Percentiles rank a stretch among this genome's conserved stretches.
phyloP scores from a whole-genome alignment of 352 stramenopile genomes.

The Phytophthora fragariae region DNA sequence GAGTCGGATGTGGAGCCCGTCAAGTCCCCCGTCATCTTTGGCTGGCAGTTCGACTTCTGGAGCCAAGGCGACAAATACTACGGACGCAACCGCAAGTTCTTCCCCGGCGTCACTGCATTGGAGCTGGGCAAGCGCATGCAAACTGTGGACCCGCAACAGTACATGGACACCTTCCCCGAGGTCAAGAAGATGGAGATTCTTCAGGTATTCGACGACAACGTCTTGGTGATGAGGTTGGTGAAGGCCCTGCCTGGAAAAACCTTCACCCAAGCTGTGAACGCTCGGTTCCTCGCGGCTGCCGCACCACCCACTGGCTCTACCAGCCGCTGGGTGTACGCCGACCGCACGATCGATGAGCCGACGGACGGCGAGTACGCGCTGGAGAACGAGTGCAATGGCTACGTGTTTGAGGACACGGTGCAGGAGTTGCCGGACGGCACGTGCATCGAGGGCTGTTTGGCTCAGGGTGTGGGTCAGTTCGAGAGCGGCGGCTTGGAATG shows the following conservation, averaged over 20 bases:
- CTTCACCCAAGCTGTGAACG: constrained; percentile 55
- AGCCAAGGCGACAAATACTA: constrained; percentile 57
- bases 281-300: constrained; percentile 52
- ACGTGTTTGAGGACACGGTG: constrained; percentile 67
- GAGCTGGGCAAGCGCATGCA: constrained; percentile 69
- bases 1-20: constrained; percentile 42
- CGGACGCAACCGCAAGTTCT: constrained; percentile 71
- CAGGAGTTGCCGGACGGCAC: constrained; percentile 45
- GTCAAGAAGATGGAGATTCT: constrained; percentile 60
- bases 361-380: constrained; percentile 47
- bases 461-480: constrained; percentile 58
- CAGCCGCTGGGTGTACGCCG: constrained; percentile 61
- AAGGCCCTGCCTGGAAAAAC: constrained; percentile 62
- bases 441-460: constrained; percentile 58
- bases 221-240: constrained; percentile 60
- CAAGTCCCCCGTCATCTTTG: constrained; percentile 60
- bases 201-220: constrained; percentile 57
- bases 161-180: constrained; percentile 73
- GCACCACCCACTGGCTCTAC: constrained; percentile 46
- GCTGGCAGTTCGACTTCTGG: constrained; percentile 77
- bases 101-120: constrained; percentile 53
- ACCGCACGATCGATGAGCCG: constrained; percentile 58
- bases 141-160: constrained; percentile 53
- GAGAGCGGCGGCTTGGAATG: constrained; percentile 57
- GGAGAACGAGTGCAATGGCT: constrained; percentile 77